Evolutionary conservation across 1,139 yeast species (phyloP), one percentile per base, ranked within the genome.

Genomic region (Saccharomyces hybrid): DNA sequence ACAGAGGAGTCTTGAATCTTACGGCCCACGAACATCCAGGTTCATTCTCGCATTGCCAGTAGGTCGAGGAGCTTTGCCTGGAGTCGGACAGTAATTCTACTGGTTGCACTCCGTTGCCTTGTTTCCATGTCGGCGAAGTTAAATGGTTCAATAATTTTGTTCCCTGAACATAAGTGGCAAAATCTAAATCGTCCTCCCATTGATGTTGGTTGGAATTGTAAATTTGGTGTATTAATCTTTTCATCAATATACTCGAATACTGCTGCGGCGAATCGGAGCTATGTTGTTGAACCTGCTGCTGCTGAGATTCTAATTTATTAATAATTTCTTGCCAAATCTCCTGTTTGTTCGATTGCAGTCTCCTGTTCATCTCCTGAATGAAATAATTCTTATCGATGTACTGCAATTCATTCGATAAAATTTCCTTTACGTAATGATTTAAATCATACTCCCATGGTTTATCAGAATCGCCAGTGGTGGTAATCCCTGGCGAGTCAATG

Each of bases 1-100:
- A 70, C 1, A 72, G 57, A 11, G 76, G 74, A 47, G 71, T 70
- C 7, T 64, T 57, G 52, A 73, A 72, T 48, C 70, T 63, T n/a
- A 71, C 64, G 0, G 73, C 72, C 57, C 74, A 62, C n/a, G 62
- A 52, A 42, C 73, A 65, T 8, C 60, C 58, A 2, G 58, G 48
- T 0, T 60, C 49, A 0, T 57, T 57, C 1, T 55, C 53, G 47
- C 74, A 66, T 57, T 64, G 70, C 76, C 75, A 73, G 55, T 70
- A 70, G 3, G 71, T 62, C 2, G 72, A 64, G 4, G 65, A 54
- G 27, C 61, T 57, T n/a, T 51, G 32, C 14, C 57, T 62, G 1
- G 64, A 55, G 44, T 65, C 69, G 9, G 61, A 54, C 48, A 69
- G 57, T 31, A 69, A 52, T 49, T 66, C 68, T 19, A 63, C 54